phyloP scores from a whole-genome alignment of 2,329 filamentous ascomycete genomes.

The Colletotrichum simmondsii region DNA sequence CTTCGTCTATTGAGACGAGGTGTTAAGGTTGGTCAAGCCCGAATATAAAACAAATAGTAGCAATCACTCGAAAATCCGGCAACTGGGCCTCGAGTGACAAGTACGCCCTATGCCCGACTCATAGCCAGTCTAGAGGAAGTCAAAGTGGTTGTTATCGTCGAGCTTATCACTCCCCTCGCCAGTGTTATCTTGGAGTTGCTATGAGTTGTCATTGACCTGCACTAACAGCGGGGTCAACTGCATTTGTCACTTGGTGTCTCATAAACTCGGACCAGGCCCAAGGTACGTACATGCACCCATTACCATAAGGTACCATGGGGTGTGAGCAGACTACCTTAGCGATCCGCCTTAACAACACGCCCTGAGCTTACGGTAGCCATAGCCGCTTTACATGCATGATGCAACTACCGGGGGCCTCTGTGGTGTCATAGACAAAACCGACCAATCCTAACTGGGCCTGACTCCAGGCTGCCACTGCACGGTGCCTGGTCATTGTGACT shows the following conservation, averaged over 20 bases:
- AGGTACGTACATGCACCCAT: no score
- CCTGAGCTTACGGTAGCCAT: no score
- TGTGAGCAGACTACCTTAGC: neutral
- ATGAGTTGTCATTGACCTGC: slow-evolving; percentile 2
- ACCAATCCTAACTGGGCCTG: neutral
- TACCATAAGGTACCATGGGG: no score
- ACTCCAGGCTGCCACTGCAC: slow-evolving; percentile 5
- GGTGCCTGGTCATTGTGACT: slow-evolving; percentile 15
- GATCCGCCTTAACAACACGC: neutral
- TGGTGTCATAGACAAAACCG: slow-evolving; percentile 7
- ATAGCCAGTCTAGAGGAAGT: neutral
- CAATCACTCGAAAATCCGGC: neutral
- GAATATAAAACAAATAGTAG: no score
- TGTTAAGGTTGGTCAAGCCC: neutral
- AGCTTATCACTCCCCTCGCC: neutral
- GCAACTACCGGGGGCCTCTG: neutral
- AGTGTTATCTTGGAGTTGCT: slow-evolving; percentile 6
- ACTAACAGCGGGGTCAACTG: slow-evolving; percentile 26
- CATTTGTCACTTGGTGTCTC: neutral
- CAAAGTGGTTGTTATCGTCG: neutral
- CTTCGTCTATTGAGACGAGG: neutral
- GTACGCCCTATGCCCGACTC: neutral
- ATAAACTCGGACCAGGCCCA: neutral
- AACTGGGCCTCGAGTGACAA: neutral
- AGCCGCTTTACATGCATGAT: neutral